Evolutionary conservation across 2,329 filamentous ascomycete species (phyloP), one percentile per base, ranked within the genome.

Genomic region (Microascus cirrosus): DNA sequence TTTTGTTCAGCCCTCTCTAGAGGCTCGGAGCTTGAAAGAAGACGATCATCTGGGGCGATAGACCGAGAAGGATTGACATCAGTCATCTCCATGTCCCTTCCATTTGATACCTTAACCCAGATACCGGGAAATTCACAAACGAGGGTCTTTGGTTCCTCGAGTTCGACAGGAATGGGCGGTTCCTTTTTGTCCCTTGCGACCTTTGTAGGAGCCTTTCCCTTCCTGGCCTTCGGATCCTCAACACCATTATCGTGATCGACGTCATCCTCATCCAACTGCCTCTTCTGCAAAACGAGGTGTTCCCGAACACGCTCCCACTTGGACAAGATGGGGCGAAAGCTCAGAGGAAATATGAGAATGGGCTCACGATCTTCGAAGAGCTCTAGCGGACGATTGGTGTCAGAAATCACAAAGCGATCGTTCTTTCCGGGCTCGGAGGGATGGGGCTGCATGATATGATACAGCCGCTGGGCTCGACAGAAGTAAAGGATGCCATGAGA

Each of bases 351-450:
- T 4, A 32, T n/a, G 24, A 53, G 51, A 32, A 53, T 32, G 15
- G 28, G 24, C 22, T 59, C 55, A 1, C 58, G 57, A 18, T 20
- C 3, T 45, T 62, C 61, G 12, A 62, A 62, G 2, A 24, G 39
- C 10, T 60, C 53, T 8, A 63, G 52, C 6, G 54, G 56, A 1
- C 60, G 61, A 39, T 59, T 60, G 6, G 45, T 50, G 13, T 32
- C 35, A 11, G 61, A 55, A 50, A 62, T 39, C 3, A 62, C 58
- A 36, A 50, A 60, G 6, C 35, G 20, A 45, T 63, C 61, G n/a
- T 59, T 32, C 15, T 55, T 25, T 0, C 59, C 58, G 20, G 42
- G 28, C 6, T 58, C 58, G 24, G 53, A 54, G 32, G 58, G 55
- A 18, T 57, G 45, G 3, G 59, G 59, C 34, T 63, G 59, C 18